Conservation (phyloP, 768 basidiomycete species). For the Boletales sp. region DNA sequence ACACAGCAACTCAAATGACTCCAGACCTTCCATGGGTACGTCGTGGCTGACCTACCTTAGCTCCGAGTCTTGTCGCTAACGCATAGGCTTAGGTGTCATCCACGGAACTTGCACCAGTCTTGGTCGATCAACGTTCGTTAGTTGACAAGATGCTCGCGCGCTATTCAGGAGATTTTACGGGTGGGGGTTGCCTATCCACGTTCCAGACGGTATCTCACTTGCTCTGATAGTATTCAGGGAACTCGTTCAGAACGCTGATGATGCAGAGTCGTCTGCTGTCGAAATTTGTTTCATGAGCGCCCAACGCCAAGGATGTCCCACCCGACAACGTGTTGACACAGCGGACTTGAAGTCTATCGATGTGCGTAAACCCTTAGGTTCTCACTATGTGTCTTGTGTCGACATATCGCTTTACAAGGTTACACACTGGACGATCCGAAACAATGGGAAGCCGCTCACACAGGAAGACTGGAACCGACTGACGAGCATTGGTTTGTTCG, state of each 20-base stretch:
- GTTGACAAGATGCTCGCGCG: slow-evolving; percentile 93
- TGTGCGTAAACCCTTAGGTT: slow-evolving; percentile 9
- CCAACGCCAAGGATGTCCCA: no score
- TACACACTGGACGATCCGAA: slow-evolving; percentile 78
- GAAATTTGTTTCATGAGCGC: no score
- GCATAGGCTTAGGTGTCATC: no score
- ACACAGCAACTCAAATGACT: no score
- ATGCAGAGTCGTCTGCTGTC: slow-evolving; percentile 27
- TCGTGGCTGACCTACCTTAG: no score
- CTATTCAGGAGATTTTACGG: slow-evolving; percentile 91
- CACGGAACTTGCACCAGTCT: slow-evolving; percentile 42
- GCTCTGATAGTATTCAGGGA: slow-evolving; percentile 59
- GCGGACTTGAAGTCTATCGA: slow-evolving; percentile 36
- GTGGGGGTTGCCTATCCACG: slow-evolving; percentile 49
- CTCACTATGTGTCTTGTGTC: neutral
- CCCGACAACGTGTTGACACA: no score
- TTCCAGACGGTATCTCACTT: no score
- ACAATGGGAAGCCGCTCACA: slow-evolving; percentile 79
- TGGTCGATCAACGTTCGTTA: slow-evolving; percentile 89
- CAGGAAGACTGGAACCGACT: slow-evolving; percentile 85
- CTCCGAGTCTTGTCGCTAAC: no score
- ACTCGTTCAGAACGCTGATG: slow-evolving; percentile 94
- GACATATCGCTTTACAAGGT: slow-evolving; percentile 41
- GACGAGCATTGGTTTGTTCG: slow-evolving; percentile 74
- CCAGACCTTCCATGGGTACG: no score